A percentile compares a stretch with the other conserved stretches of the same genome.
Evolutionary conservation across 495 filamentous ascomycete genomes (phyloP).

Genomic region (Parathielavia hyrcaniae): DNA sequence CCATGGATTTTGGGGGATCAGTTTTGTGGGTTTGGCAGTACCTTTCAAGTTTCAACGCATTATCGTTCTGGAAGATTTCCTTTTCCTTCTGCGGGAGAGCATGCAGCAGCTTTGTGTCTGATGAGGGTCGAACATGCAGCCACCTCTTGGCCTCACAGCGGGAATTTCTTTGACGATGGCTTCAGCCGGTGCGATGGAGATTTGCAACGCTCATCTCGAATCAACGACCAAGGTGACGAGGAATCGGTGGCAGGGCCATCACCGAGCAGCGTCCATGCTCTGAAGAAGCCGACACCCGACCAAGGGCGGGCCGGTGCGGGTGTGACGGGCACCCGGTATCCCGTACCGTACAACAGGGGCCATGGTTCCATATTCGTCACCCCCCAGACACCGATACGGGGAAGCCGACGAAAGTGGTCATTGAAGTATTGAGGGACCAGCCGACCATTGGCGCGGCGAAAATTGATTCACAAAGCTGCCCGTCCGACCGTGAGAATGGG

Average conservation of each 20-base stretch:
- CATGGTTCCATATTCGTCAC: background rate
- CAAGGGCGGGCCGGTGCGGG: slow-evolving; percentile 15
- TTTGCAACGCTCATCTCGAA: slow-evolving; percentile 1
- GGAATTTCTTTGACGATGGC: background rate
- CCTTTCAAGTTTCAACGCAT: no score
- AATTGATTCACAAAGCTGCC: no score
- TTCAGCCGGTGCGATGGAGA: slow-evolving; percentile 4
- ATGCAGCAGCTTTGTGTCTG: no score
- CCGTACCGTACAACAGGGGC: no score
- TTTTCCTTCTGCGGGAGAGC: no score
- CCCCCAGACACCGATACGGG: slow-evolving; percentile 4
- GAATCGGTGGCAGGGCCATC: slow-evolving; percentile 4
- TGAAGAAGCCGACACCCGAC: slow-evolving; percentile 21
- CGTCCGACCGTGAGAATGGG: background rate
- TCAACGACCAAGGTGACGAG: background rate
- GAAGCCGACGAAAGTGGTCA: slow-evolving; percentile 2
- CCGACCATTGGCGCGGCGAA: no score
- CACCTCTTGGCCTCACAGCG: no score
- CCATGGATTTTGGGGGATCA: no score
- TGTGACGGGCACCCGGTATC: slow-evolving; percentile 17
- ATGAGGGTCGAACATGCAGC: no score
- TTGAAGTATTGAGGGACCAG: background rate
- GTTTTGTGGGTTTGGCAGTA: no score
- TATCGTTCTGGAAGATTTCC: no score
- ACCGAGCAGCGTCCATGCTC: slow-evolving; percentile 1